These are phyloP conservation scores for Colletotrichum somersetense DNA, from an alignment of 2,329 filamentous ascomycete species.

Conservation along the genomic window DNA sequence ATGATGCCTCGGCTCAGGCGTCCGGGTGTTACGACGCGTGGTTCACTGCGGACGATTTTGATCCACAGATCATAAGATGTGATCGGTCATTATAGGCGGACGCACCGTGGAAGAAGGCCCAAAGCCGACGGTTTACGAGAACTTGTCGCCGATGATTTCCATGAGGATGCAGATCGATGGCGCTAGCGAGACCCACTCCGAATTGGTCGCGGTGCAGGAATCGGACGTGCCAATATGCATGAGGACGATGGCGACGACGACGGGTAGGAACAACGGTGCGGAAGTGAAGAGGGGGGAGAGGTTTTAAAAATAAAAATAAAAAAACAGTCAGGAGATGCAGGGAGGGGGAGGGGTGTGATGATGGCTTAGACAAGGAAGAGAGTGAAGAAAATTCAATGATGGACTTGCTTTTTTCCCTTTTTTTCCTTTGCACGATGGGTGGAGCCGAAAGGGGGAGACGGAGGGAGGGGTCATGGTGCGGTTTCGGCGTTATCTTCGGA, in stretches of 20 bases:
- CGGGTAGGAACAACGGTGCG: no score
- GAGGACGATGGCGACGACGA: no score
- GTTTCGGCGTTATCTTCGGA: constrained; percentile 61
- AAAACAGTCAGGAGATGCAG: no score
- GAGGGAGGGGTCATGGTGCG: constrained; percentile 33
- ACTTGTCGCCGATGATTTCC: constrained; percentile 24
- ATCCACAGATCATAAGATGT: not conserved
- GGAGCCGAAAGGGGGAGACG: constrained; percentile 9
- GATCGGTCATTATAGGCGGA: constrained; percentile 4
- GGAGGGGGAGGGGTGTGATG: not conserved
- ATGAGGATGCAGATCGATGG: constrained; percentile 30
- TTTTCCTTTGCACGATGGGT: constrained; percentile 19
- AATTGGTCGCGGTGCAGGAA: constrained; percentile 29
- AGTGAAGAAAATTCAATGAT: constrained; percentile 19
- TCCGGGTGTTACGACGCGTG: not conserved
- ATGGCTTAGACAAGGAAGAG: constrained; percentile 2
- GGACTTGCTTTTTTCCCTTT: constrained; percentile 11
- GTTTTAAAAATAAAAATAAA: no score
- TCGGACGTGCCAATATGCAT: constrained; percentile 11
- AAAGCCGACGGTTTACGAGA: constrained; percentile 37
- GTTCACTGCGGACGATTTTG: not conserved
- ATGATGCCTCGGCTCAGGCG: not conserved
- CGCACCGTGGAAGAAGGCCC: not conserved
- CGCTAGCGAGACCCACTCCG: constrained; percentile 28
- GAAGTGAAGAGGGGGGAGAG: no score